Evolutionary conservation across 495 filamentous ascomycete species (phyloP), one percentile per base, ranked within the genome.

Genomic region (Aspergillus steynii): DNA sequence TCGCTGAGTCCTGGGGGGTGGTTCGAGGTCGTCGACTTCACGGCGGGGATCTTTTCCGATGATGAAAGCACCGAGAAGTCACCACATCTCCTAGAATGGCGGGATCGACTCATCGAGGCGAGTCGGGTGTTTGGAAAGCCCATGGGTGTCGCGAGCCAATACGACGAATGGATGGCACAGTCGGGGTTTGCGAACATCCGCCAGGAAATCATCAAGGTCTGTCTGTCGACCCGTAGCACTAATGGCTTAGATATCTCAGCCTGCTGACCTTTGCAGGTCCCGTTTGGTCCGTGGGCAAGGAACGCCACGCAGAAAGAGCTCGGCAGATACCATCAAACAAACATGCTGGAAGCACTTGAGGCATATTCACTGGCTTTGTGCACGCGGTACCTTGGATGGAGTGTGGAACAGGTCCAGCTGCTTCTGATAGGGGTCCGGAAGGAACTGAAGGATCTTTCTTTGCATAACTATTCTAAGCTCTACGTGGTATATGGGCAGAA

Each of bases 1-100:
- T 71, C 76, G 56, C 68, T 80, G 1, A 66, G 61, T 8, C 76
- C 75, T 1, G 74, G 74, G 7, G 78, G 78, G 4, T 82, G 70
- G 67, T 62, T 77, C 54, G 78, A 82, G 59, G 63, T 80, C 6
- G 65, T 68, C 53, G 77, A 80, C 37, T 72, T 68, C 48, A 71
- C 72, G 26, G 65, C 72, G 32, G 67, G 64, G 1, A 65, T 69
- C 15, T 74, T 68, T 14, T 63, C 74, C 55, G 77, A 81, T 50
- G 68, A 67, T 1, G 68, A 65, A 6, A 74, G 66, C 28, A 67
- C 66, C 20, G 65, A 71, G 27, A 66, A 76, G 52, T 63, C 74
- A 2, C 67, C 56, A 45, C 67, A 61, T 58, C 57, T 63, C 63
- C 68, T 66, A 27, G 62, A 64, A 45, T 67, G 72, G 53, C 61